Evolutionary conservation across 1,284 basidiomycete genomes (phyloP).

Genomic region (Phylloporus sp.): DNA sequence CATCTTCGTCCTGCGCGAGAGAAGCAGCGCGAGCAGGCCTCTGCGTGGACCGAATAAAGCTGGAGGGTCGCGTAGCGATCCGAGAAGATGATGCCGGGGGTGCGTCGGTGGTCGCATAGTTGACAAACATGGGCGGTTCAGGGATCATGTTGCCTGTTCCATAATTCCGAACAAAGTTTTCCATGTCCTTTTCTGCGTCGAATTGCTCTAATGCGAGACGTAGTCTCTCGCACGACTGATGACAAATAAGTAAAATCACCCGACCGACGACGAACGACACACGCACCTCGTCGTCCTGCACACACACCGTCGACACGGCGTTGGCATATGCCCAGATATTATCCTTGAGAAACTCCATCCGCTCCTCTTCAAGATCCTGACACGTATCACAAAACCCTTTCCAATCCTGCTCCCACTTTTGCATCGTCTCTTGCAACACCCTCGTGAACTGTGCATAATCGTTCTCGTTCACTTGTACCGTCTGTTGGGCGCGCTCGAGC

Average conservation of each 20-base stretch:
- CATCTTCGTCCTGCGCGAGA: slow-evolving; percentile 47
- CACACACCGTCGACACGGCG: slow-evolving; percentile 93
- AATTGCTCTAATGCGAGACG: slow-evolving; percentile 83
- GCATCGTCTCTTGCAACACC: slow-evolving; percentile 79
- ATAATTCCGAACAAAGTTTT: slow-evolving; percentile 83
- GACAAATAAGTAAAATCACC: neutral
- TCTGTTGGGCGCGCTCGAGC: slow-evolving; percentile 88
- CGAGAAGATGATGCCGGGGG: slow-evolving; percentile 60
- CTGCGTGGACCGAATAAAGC: slow-evolving; percentile 61
- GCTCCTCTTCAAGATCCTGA: slow-evolving; percentile 95
- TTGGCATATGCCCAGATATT: slow-evolving; percentile 98
- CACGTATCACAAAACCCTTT: slow-evolving; percentile 91
- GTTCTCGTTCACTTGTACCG: slow-evolving; percentile 86
- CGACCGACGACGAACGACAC: slow-evolving; percentile 2
- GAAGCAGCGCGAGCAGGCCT: slow-evolving; percentile 42
- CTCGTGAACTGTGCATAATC: slow-evolving; percentile 91
- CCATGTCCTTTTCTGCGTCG: slow-evolving; percentile 83
- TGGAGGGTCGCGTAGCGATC: slow-evolving; percentile 56
- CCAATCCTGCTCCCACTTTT: slow-evolving; percentile 95
- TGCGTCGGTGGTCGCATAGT: slow-evolving; percentile 70
- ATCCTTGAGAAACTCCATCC: slow-evolving; percentile 93
- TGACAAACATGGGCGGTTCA: slow-evolving; percentile 82
- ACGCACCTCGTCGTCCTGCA: slow-evolving; percentile 92
- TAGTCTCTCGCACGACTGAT: slow-evolving; percentile 87
- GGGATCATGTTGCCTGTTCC: slow-evolving; percentile 87